Evolutionary conservation across 495 filamentous ascomycete genomes (phyloP).

Genomic region (Neurospora cerealis): DNA sequence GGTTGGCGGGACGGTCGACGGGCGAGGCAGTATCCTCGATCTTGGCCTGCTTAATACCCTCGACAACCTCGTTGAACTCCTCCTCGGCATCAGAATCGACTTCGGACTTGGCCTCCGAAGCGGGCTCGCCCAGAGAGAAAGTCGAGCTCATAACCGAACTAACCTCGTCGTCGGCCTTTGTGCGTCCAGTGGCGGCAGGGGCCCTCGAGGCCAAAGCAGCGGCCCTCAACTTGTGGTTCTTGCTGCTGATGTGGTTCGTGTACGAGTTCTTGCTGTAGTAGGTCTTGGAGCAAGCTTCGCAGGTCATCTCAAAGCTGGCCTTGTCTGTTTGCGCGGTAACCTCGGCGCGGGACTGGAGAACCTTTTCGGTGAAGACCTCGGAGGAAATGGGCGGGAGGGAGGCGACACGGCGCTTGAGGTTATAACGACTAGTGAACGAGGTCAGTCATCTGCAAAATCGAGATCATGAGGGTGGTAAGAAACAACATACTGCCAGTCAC

Average conservation of each 20-base stretch:
- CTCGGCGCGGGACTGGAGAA: slow-evolving; percentile 80
- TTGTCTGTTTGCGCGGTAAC: slow-evolving; percentile 76
- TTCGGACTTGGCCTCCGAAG: slow-evolving; percentile 39
- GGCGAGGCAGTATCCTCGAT: slow-evolving; percentile 49
- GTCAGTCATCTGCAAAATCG: slow-evolving; percentile 5
- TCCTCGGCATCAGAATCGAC: slow-evolving; percentile 55
- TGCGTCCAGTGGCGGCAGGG: background rate
- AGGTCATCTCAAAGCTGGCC: slow-evolving; percentile 79
- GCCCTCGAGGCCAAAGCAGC: slow-evolving; percentile 22
- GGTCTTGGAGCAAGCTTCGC: slow-evolving; percentile 75
- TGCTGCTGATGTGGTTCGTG: slow-evolving; percentile 82
- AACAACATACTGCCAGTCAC: slow-evolving; percentile 87
- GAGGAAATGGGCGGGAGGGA: slow-evolving; percentile 85
- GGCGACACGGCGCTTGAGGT: slow-evolving; percentile 90
- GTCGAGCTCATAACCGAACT: slow-evolving; percentile 84
- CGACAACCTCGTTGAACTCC: slow-evolving; percentile 68
- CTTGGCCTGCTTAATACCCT: slow-evolving; percentile 64
- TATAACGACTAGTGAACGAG: slow-evolving; percentile 64
- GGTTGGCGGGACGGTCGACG: slow-evolving; percentile 45
- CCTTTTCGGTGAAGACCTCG: slow-evolving; percentile 92
- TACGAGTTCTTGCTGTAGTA: slow-evolving; percentile 96
- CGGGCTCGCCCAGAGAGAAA: slow-evolving; percentile 79
- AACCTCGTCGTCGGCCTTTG: slow-evolving; percentile 52
- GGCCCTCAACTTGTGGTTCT: slow-evolving; percentile 74
- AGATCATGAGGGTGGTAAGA: background rate